A percentile compares a stretch with the other conserved stretches of the same genome.
Conservation (phyloP, 73 alveolate genomes). For the Paramecium pentaurelia region DNA sequence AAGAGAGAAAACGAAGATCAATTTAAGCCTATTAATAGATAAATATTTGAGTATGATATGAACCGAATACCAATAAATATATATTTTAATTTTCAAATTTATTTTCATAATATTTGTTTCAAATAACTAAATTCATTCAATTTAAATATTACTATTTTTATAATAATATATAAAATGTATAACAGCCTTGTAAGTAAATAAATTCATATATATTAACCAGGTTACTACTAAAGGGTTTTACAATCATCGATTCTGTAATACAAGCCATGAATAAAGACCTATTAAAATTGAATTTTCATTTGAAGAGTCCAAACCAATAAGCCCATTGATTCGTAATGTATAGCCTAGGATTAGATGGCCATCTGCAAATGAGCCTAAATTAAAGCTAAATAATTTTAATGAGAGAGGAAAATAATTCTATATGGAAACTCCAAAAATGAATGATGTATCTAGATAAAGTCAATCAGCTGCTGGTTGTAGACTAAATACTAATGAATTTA, state of each 20-base stretch:
- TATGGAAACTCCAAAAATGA: neutral
- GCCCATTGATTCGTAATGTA: neutral
- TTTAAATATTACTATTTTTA: neutral
- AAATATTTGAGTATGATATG: constrained; percentile 3
- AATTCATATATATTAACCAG: neutral
- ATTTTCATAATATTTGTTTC: neutral
- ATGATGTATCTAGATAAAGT: neutral
- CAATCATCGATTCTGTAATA: neutral
- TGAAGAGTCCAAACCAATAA: neutral
- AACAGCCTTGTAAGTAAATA: constrained; percentile 7
- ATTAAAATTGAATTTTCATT: neutral
- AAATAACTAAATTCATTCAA: neutral
- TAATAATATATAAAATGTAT: neutral
- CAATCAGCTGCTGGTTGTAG: neutral
- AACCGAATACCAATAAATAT: neutral
- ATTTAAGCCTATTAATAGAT: neutral
- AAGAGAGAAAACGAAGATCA: neutral
- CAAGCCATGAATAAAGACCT: neutral
- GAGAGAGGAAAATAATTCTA: neutral
- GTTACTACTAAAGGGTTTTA: neutral
- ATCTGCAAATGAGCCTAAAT: neutral
- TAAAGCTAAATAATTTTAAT: neutral
- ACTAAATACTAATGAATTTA: neutral
- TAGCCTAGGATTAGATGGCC: neutral
- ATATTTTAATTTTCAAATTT: neutral